A percentile compares a stretch with the other conserved stretches of the same genome.
phyloP scores from a whole-genome alignment of 441 rosid species.

The Populus hybrid region DNA sequence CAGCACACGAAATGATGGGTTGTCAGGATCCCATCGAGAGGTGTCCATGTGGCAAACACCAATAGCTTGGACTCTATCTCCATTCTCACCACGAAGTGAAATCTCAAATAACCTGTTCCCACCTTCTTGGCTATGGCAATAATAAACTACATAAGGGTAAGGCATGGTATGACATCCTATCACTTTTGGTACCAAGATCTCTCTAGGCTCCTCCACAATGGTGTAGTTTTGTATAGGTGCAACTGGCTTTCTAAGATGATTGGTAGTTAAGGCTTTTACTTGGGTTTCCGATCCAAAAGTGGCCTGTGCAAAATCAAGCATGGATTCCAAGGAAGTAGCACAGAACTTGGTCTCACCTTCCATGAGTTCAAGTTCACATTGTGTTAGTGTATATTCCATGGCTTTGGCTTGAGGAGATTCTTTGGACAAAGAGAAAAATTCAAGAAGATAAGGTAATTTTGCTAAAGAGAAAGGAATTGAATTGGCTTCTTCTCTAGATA shows the following conservation, averaged over 20 bases:
- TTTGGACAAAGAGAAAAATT: constrained; percentile 31
- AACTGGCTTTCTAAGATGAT: constrained; percentile 11
- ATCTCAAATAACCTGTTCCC: constrained; percentile 41
- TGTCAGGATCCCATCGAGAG: constrained; percentile 51
- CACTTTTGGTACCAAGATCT: constrained; percentile 34
- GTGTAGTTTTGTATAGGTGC: constrained; percentile 34
- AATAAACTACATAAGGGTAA: constrained; percentile 62
- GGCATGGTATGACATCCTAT: constrained; percentile 68
- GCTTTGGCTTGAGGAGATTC: constrained; percentile 47
- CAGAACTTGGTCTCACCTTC: constrained; percentile 40
- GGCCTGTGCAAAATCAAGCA: constrained; percentile 25
- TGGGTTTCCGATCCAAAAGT: constrained; percentile 19
- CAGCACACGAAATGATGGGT: constrained; percentile 49
- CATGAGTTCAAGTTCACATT: constrained; percentile 34
- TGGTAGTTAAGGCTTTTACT: constrained; percentile 22
- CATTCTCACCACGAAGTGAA: constrained; percentile 41
- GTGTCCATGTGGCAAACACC: constrained; percentile 81
- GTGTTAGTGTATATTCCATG: constrained; percentile 30
- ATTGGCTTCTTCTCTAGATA: too few species aligned
- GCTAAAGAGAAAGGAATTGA: constrained; percentile 43
- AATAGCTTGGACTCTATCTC: constrained; percentile 44
- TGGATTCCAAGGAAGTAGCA: constrained; percentile 41
- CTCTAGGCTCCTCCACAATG: constrained; percentile 29
- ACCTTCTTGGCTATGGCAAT: constrained; percentile 58
- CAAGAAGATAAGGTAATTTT: constrained; percentile 35